Evolutionary conservation across 2,329 filamentous ascomycete species (phyloP).

Genomic region (Lomentospora prolificans): DNA sequence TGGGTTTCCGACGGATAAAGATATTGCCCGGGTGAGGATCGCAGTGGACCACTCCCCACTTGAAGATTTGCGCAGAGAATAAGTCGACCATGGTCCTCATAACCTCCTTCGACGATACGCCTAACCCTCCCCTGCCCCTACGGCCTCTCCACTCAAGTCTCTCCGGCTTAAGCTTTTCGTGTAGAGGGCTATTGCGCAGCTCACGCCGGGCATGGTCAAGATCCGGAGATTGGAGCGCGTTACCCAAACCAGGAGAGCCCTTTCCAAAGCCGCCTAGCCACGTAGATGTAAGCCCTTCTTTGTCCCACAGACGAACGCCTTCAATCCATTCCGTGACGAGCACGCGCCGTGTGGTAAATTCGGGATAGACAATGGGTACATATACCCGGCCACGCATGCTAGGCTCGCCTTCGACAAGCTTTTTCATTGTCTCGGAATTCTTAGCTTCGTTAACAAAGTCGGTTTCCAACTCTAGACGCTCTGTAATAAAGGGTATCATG

Average conservation of each 20-base stretch:
- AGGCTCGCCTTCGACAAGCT: conserved; percentile 65
- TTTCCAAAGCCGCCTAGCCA: conserved; percentile 72
- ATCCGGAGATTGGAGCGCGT: conserved; percentile 44
- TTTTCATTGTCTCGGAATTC: conserved; percentile 78
- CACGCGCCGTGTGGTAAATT: conserved; percentile 72
- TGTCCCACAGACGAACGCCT: conserved; percentile 86
- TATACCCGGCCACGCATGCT: conserved; percentile 73
- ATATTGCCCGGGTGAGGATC: conserved; percentile 97
- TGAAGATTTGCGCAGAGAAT: conserved; percentile 96
- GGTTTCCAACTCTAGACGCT: conserved; percentile 85
- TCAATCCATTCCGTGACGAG: conserved; percentile 98
- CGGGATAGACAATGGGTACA: conserved; percentile 73
- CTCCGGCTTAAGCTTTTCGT: conserved; percentile 65
- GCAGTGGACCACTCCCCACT: conserved; percentile 92
- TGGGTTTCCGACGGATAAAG: conserved; percentile 78
- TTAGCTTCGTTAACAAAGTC: conserved; percentile 88
- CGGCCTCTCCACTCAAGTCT: conserved; percentile 68
- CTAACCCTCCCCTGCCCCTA: conserved; percentile 68
- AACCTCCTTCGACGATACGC: conserved; percentile 71
- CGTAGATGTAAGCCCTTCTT: conserved; percentile 62
- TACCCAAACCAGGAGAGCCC: conserved; percentile 70
- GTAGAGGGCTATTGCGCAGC: conserved; percentile 39
- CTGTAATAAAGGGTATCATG: conserved; percentile 84
- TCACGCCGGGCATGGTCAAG: conserved; percentile 33
- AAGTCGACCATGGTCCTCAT: conserved; percentile 97